These are phyloP conservation scores for Pinus tabuliformis DNA, from an alignment of 75 land plant genomes.

Conservation along the genomic window DNA sequence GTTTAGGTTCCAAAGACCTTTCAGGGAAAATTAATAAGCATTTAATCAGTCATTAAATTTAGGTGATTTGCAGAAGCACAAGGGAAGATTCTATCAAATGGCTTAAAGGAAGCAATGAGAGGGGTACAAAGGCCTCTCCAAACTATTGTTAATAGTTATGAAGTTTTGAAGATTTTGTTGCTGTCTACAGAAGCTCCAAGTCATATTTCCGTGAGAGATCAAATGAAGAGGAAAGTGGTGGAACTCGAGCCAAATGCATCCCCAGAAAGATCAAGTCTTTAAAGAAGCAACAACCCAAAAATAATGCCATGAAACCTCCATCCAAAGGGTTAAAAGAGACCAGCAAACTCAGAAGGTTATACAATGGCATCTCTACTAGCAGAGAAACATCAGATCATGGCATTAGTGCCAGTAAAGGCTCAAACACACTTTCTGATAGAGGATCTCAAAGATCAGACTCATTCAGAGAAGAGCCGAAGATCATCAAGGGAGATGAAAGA, in stretches of 20 bases:
- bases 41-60: background rate
- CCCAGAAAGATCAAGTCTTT: constrained; percentile 49
- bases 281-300: constrained; percentile 36
- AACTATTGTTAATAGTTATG: background rate
- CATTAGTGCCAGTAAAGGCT: background rate
- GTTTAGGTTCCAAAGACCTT: background rate
- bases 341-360: constrained; percentile 7
- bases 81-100: background rate
- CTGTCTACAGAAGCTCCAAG: constrained; percentile 30
- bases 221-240: constrained; percentile 16
- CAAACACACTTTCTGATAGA: background rate
- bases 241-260: constrained; percentile 52
- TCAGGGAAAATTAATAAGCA: background rate
- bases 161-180: background rate
- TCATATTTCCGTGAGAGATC: constrained; percentile 20
- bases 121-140: background rate
- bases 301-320: constrained; percentile 48
- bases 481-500: background rate
- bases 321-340: constrained; percentile 3
- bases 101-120: background rate
- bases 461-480: constrained; percentile 2
- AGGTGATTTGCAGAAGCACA: background rate
- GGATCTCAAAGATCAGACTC: constrained; percentile 5
- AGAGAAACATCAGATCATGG: background rate
- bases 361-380: background rate